phyloP scores from a whole-genome alignment of 495 filamentous ascomycete species.

The Talaromyces ruber region DNA sequence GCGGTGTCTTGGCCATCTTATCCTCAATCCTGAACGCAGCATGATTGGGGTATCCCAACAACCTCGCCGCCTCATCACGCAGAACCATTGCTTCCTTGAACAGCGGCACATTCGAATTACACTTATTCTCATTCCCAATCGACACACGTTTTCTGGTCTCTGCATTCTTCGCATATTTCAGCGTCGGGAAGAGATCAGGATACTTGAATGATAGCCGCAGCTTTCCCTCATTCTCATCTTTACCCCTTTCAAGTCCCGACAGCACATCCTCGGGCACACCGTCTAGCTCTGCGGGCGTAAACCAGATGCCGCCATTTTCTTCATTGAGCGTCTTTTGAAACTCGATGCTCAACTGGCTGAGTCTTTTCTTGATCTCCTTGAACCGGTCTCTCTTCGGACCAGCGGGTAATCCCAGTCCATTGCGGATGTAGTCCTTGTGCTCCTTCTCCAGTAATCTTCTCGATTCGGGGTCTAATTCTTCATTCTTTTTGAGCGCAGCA shows the following conservation, averaged over 20 bases:
- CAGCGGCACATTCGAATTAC: constrained; percentile 74
- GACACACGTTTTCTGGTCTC: constrained; percentile 49
- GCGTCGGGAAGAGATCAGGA: constrained; percentile 56
- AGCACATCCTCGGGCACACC: constrained; percentile 57
- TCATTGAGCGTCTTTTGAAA: constrained; percentile 67
- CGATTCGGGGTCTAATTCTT: constrained; percentile 56
- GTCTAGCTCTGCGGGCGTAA: constrained; percentile 50
- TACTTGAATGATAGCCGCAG: constrained; percentile 61
- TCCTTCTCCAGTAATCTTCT: constrained; percentile 58
- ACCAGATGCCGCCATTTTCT: constrained; percentile 60
- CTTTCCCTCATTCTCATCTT: constrained; percentile 59
- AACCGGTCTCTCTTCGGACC: constrained; percentile 55
- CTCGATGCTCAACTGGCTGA: constrained; percentile 55
- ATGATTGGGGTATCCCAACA: constrained; percentile 88
- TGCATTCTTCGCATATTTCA: constrained; percentile 52
- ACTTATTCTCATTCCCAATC: constrained; percentile 68
- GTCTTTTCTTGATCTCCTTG: constrained; percentile 65
- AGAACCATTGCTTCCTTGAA: constrained; percentile 83
- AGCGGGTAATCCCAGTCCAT: constrained; percentile 53
- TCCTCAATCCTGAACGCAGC: constrained; percentile 87
- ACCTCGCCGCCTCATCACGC: constrained; percentile 84
- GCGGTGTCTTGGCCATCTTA: constrained; percentile 93
- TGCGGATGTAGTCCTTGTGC: constrained; percentile 56
- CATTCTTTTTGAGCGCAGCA: constrained; percentile 48
- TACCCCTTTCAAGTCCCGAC: constrained; percentile 60